phyloP scores from a whole-genome alignment of 371 early-diverging fungal species.

The Mortierella sp. region DNA sequence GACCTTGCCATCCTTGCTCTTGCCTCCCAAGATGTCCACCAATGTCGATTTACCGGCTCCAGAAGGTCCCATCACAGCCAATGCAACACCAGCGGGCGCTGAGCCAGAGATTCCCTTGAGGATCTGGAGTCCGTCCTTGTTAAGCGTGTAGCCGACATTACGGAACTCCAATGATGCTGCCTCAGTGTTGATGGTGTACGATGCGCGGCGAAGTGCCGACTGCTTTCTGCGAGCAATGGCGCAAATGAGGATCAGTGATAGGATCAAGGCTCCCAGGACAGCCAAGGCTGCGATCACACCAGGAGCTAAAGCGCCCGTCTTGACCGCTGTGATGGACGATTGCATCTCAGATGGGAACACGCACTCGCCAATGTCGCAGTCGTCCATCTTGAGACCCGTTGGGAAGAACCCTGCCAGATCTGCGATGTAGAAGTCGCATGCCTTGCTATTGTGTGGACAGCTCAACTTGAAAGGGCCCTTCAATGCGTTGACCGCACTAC shows the following conservation, averaged over 20 bases:
- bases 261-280: conserved; percentile 25
- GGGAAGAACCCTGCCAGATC: conserved; percentile 48
- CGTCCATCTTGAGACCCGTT: conserved; percentile 33
- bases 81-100: conserved; percentile 41
- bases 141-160: conserved; percentile 52
- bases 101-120: conserved; percentile 51
- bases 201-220: conserved; percentile 26
- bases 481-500: conserved; percentile 11
- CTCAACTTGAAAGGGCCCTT: conserved; percentile 41
- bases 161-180: conserved; percentile 53
- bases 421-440: conserved; percentile 30
- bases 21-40: conserved; percentile 91
- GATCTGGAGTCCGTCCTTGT: conserved; percentile 48
- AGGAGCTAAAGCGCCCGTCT: conserved; percentile 15
- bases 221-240: conserved; percentile 37
- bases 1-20: conserved; percentile 81
- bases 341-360: conserved; percentile 45
- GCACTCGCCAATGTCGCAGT: conserved; percentile 47
- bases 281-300: conserved; percentile 42
- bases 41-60: conserved; percentile 84
- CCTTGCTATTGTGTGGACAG: conserved; percentile 30
- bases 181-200: conserved; percentile 31
- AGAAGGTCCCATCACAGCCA: conserved; percentile 80
- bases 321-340: conserved; percentile 11
- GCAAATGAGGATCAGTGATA: conserved; percentile 33